Conservation (phyloP, 352 stramenopile species). For the Phytophthora vignae region DNA sequence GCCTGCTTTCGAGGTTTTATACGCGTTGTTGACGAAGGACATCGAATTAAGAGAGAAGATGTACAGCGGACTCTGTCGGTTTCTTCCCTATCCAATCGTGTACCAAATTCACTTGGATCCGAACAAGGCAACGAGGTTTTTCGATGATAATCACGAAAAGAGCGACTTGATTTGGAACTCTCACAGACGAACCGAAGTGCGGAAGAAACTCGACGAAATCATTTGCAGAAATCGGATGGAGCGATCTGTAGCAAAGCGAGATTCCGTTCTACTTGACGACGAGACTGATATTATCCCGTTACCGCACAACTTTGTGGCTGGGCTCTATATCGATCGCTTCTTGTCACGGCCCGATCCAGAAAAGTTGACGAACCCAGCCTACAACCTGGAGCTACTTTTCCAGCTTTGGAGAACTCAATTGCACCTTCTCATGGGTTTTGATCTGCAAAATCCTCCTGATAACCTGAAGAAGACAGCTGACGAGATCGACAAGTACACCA, state of each 20-base stretch:
- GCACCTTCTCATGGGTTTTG: slow-evolving; percentile 60
- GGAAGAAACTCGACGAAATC: slow-evolving; percentile 77
- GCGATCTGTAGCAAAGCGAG: slow-evolving; percentile 75
- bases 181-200: slow-evolving; percentile 74
- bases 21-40: slow-evolving; percentile 80
- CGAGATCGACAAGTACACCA: slow-evolving; percentile 76
- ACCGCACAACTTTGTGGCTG: slow-evolving; percentile 74
- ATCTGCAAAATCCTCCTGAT: slow-evolving; percentile 67
- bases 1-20: slow-evolving; percentile 85
- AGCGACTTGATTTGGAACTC: slow-evolving; percentile 89
- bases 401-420: slow-evolving; percentile 74
- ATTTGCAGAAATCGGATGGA: slow-evolving; percentile 83
- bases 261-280: slow-evolving; percentile 79
- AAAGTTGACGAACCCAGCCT: slow-evolving; percentile 75
- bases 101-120: slow-evolving; percentile 87
- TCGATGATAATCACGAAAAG: slow-evolving; percentile 87
- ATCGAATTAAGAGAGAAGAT: slow-evolving; percentile 71
- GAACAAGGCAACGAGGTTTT: slow-evolving; percentile 74
- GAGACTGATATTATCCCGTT: slow-evolving; percentile 67
- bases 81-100: slow-evolving; percentile 83
- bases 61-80: slow-evolving; percentile 75
- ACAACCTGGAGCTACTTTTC: slow-evolving; percentile 84
- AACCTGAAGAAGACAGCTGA: slow-evolving; percentile 56
- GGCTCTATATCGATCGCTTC: slow-evolving; percentile 81
- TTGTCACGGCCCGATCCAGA: slow-evolving; percentile 74